Percentiles rank a stretch among this genome's conserved stretches.
These are phyloP conservation scores for thale cress (Arabidopsis thaliana) DNA, from an alignment of 345 rosid genomes.

Conservation along the genomic window DNA sequence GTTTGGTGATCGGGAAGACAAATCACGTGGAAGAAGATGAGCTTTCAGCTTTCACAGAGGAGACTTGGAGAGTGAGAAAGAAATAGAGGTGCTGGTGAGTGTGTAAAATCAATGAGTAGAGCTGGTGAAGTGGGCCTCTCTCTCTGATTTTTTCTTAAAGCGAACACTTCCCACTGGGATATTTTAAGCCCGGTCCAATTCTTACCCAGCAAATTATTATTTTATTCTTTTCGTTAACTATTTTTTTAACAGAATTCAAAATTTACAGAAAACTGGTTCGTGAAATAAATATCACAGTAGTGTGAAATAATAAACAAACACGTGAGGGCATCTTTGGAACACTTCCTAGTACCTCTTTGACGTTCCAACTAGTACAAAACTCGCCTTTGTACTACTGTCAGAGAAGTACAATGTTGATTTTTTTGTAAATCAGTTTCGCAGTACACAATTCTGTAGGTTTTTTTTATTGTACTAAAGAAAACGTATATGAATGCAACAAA, in stretches of 20 bases:
- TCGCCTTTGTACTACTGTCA: conserved; percentile 27
- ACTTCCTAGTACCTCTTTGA: background rate
- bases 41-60: conserved; percentile 26
- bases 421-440: background rate
- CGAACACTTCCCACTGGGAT: background rate
- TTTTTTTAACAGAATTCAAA: background rate
- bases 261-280: background rate
- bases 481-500: conserved; percentile 27
- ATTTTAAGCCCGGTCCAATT: conserved; percentile 25
- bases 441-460: conserved; percentile 26
- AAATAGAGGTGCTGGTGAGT: background rate
- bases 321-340: background rate
- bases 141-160: conserved; percentile 21
- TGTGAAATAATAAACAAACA: background rate
- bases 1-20: conserved; percentile 37
- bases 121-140: conserved; percentile 41
- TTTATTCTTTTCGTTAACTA: no score
- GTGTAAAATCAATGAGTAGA: conserved; percentile 15
- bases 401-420: conserved; percentile 30
- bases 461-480: conserved; percentile 27
- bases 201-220: background rate
- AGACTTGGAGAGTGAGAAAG: conserved; percentile 45
- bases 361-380: conserved; percentile 28
- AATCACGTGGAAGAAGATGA: conserved; percentile 44
- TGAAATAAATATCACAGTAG: background rate